A percentile compares a stretch with the other conserved stretches of the same genome.
Evolutionary conservation across 2,329 filamentous ascomycete species (phyloP).

Genomic region (Tolypocladium endophyticum): DNA sequence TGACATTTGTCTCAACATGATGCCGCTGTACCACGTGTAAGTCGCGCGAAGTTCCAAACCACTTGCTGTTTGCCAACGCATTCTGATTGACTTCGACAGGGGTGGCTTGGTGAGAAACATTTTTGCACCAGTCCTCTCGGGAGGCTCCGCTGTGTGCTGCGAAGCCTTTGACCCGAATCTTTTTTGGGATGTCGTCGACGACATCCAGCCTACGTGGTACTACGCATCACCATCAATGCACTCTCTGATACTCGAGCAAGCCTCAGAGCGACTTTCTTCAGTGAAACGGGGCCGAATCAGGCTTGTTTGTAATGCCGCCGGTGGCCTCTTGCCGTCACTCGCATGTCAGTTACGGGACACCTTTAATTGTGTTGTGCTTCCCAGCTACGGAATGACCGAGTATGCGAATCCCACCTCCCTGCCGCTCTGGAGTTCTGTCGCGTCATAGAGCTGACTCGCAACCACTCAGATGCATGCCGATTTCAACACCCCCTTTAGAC

Average conservation of each 20-base stretch:
- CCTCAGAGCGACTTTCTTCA: conserved; percentile 25
- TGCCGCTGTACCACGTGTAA: conserved; percentile 47
- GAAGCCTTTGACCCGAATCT: conserved; percentile 41
- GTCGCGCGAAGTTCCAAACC: conserved; percentile 11
- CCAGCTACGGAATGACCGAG: conserved; percentile 50
- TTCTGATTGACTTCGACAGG: conserved; percentile 13
- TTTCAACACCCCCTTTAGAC: conserved; percentile 41
- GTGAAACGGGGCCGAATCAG: conserved; percentile 32
- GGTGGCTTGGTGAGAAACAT: conserved; percentile 44
- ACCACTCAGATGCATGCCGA: conserved; percentile 39
- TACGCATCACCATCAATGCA: conserved; percentile 50
- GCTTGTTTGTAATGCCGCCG: conserved; percentile 46
- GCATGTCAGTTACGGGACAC: conserved; percentile 36
- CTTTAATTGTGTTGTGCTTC: conserved; percentile 40
- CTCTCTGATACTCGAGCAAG: conserved; percentile 39
- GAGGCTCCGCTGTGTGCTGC: conserved; percentile 43
- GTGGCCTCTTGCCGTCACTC: conserved; percentile 39
- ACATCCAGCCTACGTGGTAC: conserved; percentile 41
- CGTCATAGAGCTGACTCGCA: background rate
- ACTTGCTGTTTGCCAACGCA: background rate
- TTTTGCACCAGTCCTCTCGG: conserved; percentile 42
- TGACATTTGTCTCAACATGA: conserved; percentile 47
- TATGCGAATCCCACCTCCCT: conserved; percentile 8
- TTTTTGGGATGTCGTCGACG: conserved; percentile 44
- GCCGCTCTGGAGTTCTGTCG: background rate